Base-by-base conservation (phyloP, 352 stramenopile species). In the Proteromonas lacertae region DNA sequence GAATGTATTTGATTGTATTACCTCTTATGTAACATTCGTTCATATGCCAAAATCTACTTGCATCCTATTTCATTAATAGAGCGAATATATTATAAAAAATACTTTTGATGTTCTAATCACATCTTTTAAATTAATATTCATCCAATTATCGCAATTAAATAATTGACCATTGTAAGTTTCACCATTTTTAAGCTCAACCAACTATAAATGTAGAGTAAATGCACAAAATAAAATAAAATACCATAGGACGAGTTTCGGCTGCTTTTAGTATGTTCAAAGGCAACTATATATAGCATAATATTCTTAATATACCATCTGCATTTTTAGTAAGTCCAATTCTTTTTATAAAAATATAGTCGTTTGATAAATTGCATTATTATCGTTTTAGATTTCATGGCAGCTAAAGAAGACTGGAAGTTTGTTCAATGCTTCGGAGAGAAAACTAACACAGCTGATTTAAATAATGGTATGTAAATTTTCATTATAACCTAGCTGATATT, bases 151-250 rank as follows among this genome's bases (percentile, higher is more conserved):
- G 38, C 79, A 92, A 48, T 76, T 88, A 19, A 89, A 70, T 26
- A 97, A 60, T 35, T 79, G 66, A 19, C 84, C 82, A 49, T 93
- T 93, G 68, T 94, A 95, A 34, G 73, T 92, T 43, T 93, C 79
- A 32, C 86, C 86, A 45, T 89, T 92, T 61, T 95, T 96, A 14
- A 98, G 65, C 65, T 98, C 83, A 32, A 98, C 73, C 33, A 98
- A 60, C 64, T 93, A 83, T 24, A 77, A 74, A 36, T 88, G 75
- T n/a, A n/a, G n/a, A n/a, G n/a, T n/a, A n/a, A n/a, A n/a, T n/a
- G n/a, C n/a, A n/a, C n/a, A n/a, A n/a, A n/a, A n/a, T n/a, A n/a
- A n/a, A n/a, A n/a, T n/a, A n/a, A n/a, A n/a, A n/a, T n/a, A n/a
- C n/a, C n/a, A n/a, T n/a, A n/a, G n/a, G n/a, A n/a, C n/a, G n/a